phyloP scores from a whole-genome alignment of 345 rosid genomes.

The Balakata baccata region DNA sequence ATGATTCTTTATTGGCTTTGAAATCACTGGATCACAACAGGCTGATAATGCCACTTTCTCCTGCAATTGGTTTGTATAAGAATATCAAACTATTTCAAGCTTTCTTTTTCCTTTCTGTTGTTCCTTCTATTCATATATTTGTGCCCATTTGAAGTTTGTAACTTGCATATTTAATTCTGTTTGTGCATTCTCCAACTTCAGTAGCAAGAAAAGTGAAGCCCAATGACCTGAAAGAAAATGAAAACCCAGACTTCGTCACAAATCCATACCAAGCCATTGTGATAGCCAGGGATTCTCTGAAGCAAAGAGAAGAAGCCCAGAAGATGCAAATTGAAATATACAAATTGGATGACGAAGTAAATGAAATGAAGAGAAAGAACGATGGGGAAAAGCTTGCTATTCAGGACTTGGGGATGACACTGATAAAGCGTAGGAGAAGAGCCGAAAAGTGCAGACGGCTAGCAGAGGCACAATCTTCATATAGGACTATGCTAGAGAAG shows the following conservation, averaged over 20 bases:
- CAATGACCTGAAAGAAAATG: slow-evolving; percentile 61
- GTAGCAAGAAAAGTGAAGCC: slow-evolving; percentile 51
- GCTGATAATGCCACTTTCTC: slow-evolving; percentile 46
- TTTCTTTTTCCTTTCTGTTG: neutral
- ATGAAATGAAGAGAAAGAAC: slow-evolving; percentile 52
- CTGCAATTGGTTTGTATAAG: slow-evolving; percentile 51
- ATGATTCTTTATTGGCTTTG: slow-evolving; percentile 53
- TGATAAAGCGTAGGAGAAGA: slow-evolving; percentile 74
- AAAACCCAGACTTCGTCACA: slow-evolving; percentile 48
- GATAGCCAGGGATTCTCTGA: slow-evolving; percentile 76
- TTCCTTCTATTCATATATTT: neutral
- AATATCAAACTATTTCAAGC: neutral
- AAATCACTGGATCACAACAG: slow-evolving; percentile 61
- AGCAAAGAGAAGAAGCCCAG: slow-evolving; percentile 65
- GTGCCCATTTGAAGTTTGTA: neutral
- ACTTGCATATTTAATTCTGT: neutral
- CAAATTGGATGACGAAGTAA: slow-evolving; percentile 59
- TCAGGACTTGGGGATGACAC: slow-evolving; percentile 71
- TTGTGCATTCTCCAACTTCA: slow-evolving; percentile 12
- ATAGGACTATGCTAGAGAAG: slow-evolving; percentile 76
- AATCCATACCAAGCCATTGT: slow-evolving; percentile 81
- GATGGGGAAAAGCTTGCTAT: slow-evolving; percentile 61
- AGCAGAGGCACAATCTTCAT: slow-evolving; percentile 92
- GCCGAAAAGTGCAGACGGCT: slow-evolving; percentile 90
- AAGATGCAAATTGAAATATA: slow-evolving; percentile 57